Percentiles rank a stretch among this genome's conserved stretches.
Conservation (phyloP, 441 rosid genomes). For the Raphanus hybrid region DNA sequence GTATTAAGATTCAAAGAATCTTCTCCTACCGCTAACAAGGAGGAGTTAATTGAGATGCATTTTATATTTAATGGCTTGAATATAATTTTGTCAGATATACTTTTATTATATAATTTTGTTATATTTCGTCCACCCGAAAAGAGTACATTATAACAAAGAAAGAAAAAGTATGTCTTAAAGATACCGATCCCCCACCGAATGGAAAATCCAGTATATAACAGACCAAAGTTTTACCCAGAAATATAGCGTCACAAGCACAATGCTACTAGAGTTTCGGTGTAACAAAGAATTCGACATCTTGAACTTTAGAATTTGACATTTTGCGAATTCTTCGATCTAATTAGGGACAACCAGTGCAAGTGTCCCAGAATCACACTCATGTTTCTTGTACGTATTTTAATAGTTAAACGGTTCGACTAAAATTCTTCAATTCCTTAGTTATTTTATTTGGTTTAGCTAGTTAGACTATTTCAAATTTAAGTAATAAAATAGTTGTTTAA, state of each 20-base stretch:
- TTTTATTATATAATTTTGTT: background rate
- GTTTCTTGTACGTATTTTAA: background rate
- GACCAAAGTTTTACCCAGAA: background rate
- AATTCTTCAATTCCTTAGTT: too few relatives aligned
- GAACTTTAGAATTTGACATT: background rate
- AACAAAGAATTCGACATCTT: background rate
- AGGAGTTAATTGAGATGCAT: conserved; percentile 34
- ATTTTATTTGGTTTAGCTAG: too few relatives aligned
- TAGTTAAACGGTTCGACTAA: background rate
- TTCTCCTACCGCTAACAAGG: conserved; percentile 39
- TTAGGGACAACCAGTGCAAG: background rate
- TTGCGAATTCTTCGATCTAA: background rate
- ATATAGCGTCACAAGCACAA: background rate
- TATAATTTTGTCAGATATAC: conserved; percentile 14
- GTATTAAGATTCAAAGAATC: conserved; percentile 44
- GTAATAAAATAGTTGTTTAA: too few relatives aligned
- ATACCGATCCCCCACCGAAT: background rate
- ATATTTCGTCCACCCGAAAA: background rate
- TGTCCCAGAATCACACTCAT: background rate
- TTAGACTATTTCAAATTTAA: too few relatives aligned
- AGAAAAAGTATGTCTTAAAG: background rate
- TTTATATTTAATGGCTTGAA: conserved; percentile 20
- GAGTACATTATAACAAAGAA: background rate
- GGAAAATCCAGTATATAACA: background rate
- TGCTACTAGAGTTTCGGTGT: background rate